Evolutionary conservation across 768 basidiomycete species (phyloP).

Genomic region (Holtermannia corniformis): DNA sequence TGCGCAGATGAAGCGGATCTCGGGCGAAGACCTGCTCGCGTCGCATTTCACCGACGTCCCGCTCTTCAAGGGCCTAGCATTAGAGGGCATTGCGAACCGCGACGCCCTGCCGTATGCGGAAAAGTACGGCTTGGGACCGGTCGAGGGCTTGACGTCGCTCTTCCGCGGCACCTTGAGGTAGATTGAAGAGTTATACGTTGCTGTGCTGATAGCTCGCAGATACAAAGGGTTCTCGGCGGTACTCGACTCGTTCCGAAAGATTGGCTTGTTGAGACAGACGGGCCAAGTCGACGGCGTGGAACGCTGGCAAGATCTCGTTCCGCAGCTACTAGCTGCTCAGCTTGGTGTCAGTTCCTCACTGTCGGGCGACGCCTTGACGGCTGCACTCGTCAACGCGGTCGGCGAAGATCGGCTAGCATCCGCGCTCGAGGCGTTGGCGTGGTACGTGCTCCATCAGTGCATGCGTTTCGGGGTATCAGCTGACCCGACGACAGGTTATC

Average conservation of each 20-base stretch:
- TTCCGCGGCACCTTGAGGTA: slow-evolving; percentile 78
- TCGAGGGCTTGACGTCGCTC: slow-evolving; percentile 51
- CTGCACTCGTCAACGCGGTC: slow-evolving; percentile 5
- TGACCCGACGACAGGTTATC: slow-evolving; percentile 8
- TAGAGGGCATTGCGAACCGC: slow-evolving; percentile 82
- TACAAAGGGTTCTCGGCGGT: slow-evolving; percentile 73
- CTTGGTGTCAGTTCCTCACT: slow-evolving; percentile 2
- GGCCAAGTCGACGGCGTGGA: slow-evolving; percentile 41
- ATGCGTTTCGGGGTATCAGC: slow-evolving; percentile 6
- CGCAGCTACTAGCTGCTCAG: slow-evolving; percentile 20
- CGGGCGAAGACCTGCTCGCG: slow-evolving; percentile 51
- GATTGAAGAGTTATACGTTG: slow-evolving; percentile 5
- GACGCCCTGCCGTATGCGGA: slow-evolving; percentile 63
- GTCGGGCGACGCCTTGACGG: slow-evolving; percentile 3
- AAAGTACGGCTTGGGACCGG: slow-evolving; percentile 52
- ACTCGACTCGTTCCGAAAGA: slow-evolving; percentile 59
- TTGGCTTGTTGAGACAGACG: slow-evolving; percentile 57
- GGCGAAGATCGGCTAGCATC: slow-evolving; percentile 12
- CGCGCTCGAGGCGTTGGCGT: slow-evolving; percentile 25
- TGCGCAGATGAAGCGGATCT: slow-evolving; percentile 48
- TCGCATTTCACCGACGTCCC: slow-evolving; percentile 60
- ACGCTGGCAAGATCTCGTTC: slow-evolving; percentile 44
- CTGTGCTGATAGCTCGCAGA: slow-evolving; percentile 42
- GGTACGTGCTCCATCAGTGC: slow-evolving; percentile 15
- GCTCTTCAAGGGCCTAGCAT: slow-evolving; percentile 51